phyloP scores from a whole-genome alignment of 108 stramenopile genomes.

The Skeletonema tropicum region DNA sequence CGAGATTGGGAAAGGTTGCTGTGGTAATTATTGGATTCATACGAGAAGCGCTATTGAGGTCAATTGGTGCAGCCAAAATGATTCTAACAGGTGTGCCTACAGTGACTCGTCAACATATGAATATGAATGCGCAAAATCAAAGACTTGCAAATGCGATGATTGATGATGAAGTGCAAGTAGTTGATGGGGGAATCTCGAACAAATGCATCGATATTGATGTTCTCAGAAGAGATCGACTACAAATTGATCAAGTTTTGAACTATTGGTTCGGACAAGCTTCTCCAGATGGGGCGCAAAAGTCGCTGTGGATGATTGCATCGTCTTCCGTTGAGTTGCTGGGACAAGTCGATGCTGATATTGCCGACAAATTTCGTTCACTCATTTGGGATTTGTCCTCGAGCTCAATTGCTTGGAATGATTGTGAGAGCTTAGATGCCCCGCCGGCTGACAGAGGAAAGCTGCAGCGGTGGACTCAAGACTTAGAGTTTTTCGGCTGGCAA shows the following conservation, averaged over 20 bases:
- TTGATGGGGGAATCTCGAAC: neutral
- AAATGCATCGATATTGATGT: conserved; percentile 11
- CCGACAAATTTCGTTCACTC: conserved; percentile 55
- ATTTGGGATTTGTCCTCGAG: conserved; percentile 42
- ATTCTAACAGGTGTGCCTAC: conserved; percentile 33
- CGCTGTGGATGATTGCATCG: conserved; percentile 87
- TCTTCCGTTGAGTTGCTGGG: conserved; percentile 54
- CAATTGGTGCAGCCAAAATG: conserved; percentile 29
- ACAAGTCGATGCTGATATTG: conserved; percentile 68
- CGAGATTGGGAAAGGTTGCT: conserved; percentile 29
- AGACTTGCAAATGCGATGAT: neutral
- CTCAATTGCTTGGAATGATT: neutral
- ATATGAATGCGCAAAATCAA: neutral
- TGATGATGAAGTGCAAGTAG: neutral
- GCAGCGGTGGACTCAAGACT: conserved; percentile 51
- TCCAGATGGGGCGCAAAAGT: conserved; percentile 76
- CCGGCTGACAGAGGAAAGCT: conserved; percentile 24
- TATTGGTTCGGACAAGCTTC: conserved; percentile 84
- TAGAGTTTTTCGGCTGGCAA: conserved; percentile 59
- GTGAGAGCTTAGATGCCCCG: conserved; percentile 4
- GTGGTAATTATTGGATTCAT: conserved; percentile 10
- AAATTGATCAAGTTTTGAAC: conserved; percentile 61
- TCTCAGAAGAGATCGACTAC: conserved; percentile 21
- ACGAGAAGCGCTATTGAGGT: conserved; percentile 31
- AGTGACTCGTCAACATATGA: neutral